phyloP scores from a whole-genome alignment of 306 rosid genomes.

The Malus fusca region DNA sequence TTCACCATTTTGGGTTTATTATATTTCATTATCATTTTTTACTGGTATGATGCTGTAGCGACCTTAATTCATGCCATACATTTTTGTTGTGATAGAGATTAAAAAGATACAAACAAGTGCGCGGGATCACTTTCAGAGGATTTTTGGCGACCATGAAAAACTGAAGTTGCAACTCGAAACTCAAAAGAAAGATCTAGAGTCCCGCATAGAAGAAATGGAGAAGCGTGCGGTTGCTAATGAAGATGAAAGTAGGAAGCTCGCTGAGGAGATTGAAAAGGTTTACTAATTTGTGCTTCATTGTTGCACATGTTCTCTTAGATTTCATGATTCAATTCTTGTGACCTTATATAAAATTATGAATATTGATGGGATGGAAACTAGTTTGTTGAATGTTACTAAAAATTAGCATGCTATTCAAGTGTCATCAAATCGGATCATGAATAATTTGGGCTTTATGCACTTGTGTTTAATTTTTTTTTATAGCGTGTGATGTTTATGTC shows the following conservation, averaged over 20 bases:
- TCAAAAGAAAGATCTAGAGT: constrained; percentile 70
- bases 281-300: constrained; percentile 23
- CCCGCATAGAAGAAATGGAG: constrained; percentile 67
- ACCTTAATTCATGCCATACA: constrained; percentile 19
- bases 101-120: constrained; percentile 78
- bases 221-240: constrained; percentile 78
- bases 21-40: constrained; percentile 5
- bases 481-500: not conserved
- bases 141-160: constrained; percentile 68
- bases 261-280: constrained; percentile 80
- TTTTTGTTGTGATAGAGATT: constrained; percentile 48
- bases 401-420: not conserved
- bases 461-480: not conserved
- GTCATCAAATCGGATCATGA: not conserved
- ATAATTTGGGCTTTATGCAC: not conserved
- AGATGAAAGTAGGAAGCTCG: constrained; percentile 67
- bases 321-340: not conserved
- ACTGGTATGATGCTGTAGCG: constrained; percentile 10
- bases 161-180: constrained; percentile 73
- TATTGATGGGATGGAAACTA: not conserved
- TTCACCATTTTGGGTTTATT: constrained; percentile 14
- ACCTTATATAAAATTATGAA: not conserved
- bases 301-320: constrained; percentile 10
- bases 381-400: not conserved
- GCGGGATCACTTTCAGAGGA: constrained; percentile 75